Base-by-base conservation (phyloP, 768 basidiomycete species). In the Coprinopsis cinerea region DNA sequence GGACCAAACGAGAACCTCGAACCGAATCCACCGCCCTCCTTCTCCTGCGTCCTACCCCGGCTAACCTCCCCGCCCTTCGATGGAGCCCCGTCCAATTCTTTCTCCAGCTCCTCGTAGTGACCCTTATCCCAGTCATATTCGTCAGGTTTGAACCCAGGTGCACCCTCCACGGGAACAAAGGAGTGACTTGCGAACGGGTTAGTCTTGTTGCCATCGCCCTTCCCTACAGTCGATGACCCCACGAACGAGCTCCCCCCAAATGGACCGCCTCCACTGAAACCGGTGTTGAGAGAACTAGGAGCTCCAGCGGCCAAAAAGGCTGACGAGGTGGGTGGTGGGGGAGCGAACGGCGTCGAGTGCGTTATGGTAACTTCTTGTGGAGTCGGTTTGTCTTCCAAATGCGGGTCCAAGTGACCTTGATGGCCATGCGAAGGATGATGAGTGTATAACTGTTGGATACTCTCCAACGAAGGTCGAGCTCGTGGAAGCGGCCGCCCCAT, bases 111-210 rank as follows among this genome's bases (percentile, higher is more conserved):
- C 2, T 68, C 70, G 0, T 78, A 81, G 57, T 71, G 83, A 0
- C 82, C 81, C 47, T 78, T 81, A 62, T 91, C 82, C 89, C 89
- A 80, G 50, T 72, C 67, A 52, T 77, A 71, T 14, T 67, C 64
- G 41, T 87, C 85, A 0, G 85, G 85, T 13, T 65, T 71, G 56
- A 84, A 90, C 4, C 88, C 91, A 0, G 90, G 90, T 0, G 90
- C 91, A n/a, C 90, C 82, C 45, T 60, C 67, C 1, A 75, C 72
- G 2, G 76, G 68, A 0, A 66, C 54, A 50, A 71, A 43, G 67
- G 75, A 15, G 68, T 66, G 62, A 2, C 75, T 75, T 1, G 68
- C 65, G 26, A 76, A 79, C 0, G 76, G 74, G 27, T 50, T 50
- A 20, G 26, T 32, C 3, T 28, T 27, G 17, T n/a, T n/a, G n/a